phyloP scores from a whole-genome alignment of 768 basidiomycete species.

The Polyporus arcularius region DNA sequence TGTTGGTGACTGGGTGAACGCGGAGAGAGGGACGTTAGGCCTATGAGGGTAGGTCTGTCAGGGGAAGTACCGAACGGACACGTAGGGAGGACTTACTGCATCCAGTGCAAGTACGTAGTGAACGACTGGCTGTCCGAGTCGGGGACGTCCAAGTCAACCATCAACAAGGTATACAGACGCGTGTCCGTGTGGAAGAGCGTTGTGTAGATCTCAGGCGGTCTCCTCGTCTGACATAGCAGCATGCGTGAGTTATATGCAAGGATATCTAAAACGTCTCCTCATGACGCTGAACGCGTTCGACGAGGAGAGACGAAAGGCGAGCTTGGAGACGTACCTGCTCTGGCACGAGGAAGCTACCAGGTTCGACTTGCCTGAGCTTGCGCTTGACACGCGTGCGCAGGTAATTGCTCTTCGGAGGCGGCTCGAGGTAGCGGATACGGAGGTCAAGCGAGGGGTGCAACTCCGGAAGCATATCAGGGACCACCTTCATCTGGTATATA shows the following conservation, averaged over 20 bases:
- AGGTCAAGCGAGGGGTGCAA: constrained; percentile 77
- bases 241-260: not conserved
- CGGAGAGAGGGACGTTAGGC: constrained; percentile 80
- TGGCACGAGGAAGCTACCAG: constrained; percentile 68
- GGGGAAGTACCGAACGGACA: not conserved
- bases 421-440: constrained; percentile 56
- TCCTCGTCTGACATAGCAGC: constrained; percentile 50
- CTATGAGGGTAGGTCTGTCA: constrained; percentile 37
- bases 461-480: constrained; percentile 81
- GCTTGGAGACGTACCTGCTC: constrained; percentile 54
- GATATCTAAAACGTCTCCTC: not conserved
- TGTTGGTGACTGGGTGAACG: constrained; percentile 43
- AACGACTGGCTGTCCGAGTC: constrained; percentile 63
- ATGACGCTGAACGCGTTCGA: too few species aligned
- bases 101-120: constrained; percentile 81
- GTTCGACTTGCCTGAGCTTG: constrained; percentile 53
- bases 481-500: constrained; percentile 85
- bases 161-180: constrained; percentile 82
- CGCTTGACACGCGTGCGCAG: constrained; percentile 29
- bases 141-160: constrained; percentile 93
- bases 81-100: constrained; percentile 56
- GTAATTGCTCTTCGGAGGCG: constrained; percentile 29
- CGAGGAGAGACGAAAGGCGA: not conserved
- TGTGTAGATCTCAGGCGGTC: constrained; percentile 64
- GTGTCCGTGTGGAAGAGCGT: constrained; percentile 83